Percentiles rank a stretch among this genome's conserved stretches.
Evolutionary conservation across 805 yeast genomes (phyloP).

Genomic region (Cyberlindnera xylosilytica): DNA sequence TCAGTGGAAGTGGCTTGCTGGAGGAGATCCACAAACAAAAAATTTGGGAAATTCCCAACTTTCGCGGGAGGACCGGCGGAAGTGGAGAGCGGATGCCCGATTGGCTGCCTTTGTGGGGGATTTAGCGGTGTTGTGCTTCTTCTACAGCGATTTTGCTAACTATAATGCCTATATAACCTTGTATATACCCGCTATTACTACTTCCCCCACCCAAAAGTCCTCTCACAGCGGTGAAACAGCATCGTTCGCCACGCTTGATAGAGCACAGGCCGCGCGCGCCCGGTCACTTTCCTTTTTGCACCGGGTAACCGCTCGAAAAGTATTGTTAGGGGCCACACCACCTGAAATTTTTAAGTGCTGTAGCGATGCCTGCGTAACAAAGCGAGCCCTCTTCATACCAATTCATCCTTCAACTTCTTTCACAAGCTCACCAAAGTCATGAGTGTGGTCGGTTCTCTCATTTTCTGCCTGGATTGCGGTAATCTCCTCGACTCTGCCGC

Average conservation of each 20-base stretch:
- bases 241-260: too few relatives aligned
- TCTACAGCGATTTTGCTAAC: too few relatives aligned
- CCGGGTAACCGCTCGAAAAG: not conserved
- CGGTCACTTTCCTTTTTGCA: too few relatives aligned
- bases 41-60: slow-evolving; percentile 7
- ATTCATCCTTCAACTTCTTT: too few relatives aligned
- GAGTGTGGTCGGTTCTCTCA: slow-evolving; percentile 95
- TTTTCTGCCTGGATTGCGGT: slow-evolving; percentile 93
- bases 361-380: not conserved
- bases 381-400: too few relatives aligned
- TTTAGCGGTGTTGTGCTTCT: too few relatives aligned
- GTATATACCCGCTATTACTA: too few relatives aligned
- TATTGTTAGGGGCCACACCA: not conserved
- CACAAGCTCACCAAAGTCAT: too few relatives aligned
- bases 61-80: slow-evolving; percentile 9
- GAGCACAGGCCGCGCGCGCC: too few relatives aligned
- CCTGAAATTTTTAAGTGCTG: not conserved
- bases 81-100: not conserved
- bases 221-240: too few relatives aligned
- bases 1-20: slow-evolving; percentile 8
- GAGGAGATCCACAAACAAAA: slow-evolving; percentile 13
- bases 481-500: slow-evolving; percentile 69
- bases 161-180: too few relatives aligned
- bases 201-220: too few relatives aligned
- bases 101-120: not conserved